phyloP scores from a whole-genome alignment of 331 rosid genomes.

The Quercus lobata region DNA sequence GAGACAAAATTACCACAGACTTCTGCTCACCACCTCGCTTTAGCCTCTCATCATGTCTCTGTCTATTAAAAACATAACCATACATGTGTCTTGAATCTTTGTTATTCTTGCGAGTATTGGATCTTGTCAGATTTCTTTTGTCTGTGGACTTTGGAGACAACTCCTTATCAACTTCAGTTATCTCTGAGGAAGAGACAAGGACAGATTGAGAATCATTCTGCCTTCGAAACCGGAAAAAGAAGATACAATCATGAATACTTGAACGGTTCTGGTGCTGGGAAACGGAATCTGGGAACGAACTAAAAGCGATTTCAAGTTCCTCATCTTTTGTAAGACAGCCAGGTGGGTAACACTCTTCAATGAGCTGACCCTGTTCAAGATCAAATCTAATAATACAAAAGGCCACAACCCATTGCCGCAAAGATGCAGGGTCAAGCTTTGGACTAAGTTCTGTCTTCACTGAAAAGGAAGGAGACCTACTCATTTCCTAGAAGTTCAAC shows the following conservation, averaged over 20 bases:
- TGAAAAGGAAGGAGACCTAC: slow-evolving; percentile 72
- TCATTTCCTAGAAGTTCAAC: slow-evolving; percentile 48
- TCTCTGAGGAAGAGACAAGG: slow-evolving; percentile 37
- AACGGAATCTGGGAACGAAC: slow-evolving; percentile 81
- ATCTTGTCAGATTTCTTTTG: slow-evolving; percentile 25
- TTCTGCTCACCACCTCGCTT: slow-evolving; percentile 98
- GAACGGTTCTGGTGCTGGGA: slow-evolving; percentile 85
- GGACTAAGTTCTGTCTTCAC: slow-evolving; percentile 61
- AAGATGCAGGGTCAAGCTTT: slow-evolving; percentile 61
- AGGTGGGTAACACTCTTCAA: slow-evolving; percentile 87
- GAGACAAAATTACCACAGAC: slow-evolving; percentile 82
- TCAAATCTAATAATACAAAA: slow-evolving; percentile 83
- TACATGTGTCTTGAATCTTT: slow-evolving; percentile 58
- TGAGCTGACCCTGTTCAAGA: slow-evolving; percentile 87
- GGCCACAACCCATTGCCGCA: slow-evolving; percentile 72
- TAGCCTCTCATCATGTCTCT: slow-evolving; percentile 93
- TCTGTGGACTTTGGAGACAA: slow-evolving; percentile 29
- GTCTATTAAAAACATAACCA: slow-evolving; percentile 90
- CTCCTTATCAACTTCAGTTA: slow-evolving; percentile 33
- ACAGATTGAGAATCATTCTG: slow-evolving; percentile 30
- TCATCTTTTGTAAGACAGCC: slow-evolving; percentile 67
- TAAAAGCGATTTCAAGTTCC: slow-evolving; percentile 80
- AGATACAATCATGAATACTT: slow-evolving; percentile 77
- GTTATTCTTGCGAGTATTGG: slow-evolving; percentile 23
- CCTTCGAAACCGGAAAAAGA: slow-evolving; percentile 75